phyloP scores from a whole-genome alignment of 306 rosid species.

The Styphnolobium japonicum region DNA sequence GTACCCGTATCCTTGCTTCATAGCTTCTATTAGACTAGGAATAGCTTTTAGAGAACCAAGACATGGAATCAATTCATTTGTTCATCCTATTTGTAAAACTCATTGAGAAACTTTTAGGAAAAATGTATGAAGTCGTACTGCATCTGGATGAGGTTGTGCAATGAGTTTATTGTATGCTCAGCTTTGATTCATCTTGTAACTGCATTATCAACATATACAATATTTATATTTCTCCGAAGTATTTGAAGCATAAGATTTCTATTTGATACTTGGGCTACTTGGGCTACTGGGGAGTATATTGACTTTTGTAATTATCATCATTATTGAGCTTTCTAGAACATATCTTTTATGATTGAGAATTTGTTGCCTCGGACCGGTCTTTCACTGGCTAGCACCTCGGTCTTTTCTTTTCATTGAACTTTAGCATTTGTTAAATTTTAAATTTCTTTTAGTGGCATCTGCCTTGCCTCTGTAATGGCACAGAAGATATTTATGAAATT shows the following conservation, averaged over 20 bases:
- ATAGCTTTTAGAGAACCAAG: not conserved
- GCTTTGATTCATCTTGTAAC: conserved; percentile 4
- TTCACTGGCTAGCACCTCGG: not conserved
- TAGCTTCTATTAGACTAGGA: not conserved
- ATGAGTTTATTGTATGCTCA: not conserved
- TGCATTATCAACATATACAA: not conserved
- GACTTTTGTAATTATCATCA: not conserved
- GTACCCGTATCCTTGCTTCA: too few relatives aligned
- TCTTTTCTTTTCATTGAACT: conserved; percentile 4
- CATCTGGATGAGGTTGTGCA: not conserved
- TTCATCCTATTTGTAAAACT: not conserved
- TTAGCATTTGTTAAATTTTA: not conserved
- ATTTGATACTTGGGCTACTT: conserved; percentile 31
- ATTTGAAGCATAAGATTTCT: conserved; percentile 6
- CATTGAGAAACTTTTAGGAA: not conserved
- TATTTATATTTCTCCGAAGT: conserved; percentile 1
- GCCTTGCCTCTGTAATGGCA: conserved; percentile 9
- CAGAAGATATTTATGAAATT: conserved; percentile 1
- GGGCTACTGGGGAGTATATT: conserved; percentile 8
- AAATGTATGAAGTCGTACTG: not conserved
- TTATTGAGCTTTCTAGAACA: conserved; percentile 13
- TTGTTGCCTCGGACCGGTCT: not conserved
- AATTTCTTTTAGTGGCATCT: not conserved
- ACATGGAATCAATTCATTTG: not conserved
- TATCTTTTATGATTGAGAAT: not conserved